These are phyloP conservation scores for Lomentospora prolificans DNA, from an alignment of 2,329 filamentous ascomycete genomes.

Conservation along the genomic window DNA sequence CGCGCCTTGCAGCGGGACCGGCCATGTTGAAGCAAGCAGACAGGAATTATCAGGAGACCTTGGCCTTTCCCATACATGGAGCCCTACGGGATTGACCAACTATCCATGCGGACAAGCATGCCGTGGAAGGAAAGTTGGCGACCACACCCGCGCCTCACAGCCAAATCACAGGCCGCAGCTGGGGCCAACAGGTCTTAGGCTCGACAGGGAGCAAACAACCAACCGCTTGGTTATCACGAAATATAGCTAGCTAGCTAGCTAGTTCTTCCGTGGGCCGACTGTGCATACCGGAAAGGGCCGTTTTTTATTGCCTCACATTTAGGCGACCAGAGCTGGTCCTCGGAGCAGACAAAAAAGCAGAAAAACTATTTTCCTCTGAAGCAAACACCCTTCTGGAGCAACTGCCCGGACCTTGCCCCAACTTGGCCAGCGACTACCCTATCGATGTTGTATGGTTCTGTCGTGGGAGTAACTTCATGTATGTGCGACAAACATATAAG, in stretches of 20 bases:
- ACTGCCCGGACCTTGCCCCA: not conserved
- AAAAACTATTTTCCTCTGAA: slow-evolving; percentile 2
- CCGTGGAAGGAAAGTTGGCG: not conserved
- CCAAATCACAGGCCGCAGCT: slow-evolving; percentile 4
- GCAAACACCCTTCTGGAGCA: slow-evolving; percentile 3
- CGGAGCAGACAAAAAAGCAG: not conserved
- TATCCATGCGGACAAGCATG: slow-evolving; percentile 2
- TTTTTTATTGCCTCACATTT: slow-evolving; percentile 6
- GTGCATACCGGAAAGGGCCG: slow-evolving; percentile 6
- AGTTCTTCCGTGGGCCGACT: slow-evolving; percentile 2
- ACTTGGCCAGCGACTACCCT: not conserved
- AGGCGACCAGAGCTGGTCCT: not conserved
- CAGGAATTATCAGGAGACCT: not conserved
- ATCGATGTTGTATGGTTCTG: not conserved
- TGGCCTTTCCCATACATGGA: not conserved
- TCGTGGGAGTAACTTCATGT: not conserved
- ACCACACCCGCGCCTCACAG: slow-evolving; percentile 4
- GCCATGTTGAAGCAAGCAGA: not conserved
- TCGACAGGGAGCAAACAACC: slow-evolving; percentile 3
- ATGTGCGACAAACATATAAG: slow-evolving; percentile 7
- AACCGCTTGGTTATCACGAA: slow-evolving; percentile 4
- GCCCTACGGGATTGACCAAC: slow-evolving; percentile 5
- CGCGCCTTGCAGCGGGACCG: not conserved
- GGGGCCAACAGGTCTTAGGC: slow-evolving; percentile 1
- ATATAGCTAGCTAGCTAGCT: not conserved